Base-by-base conservation (phyloP, 2,329 filamentous ascomycete species). In the Nigrograna mackinnonii region DNA sequence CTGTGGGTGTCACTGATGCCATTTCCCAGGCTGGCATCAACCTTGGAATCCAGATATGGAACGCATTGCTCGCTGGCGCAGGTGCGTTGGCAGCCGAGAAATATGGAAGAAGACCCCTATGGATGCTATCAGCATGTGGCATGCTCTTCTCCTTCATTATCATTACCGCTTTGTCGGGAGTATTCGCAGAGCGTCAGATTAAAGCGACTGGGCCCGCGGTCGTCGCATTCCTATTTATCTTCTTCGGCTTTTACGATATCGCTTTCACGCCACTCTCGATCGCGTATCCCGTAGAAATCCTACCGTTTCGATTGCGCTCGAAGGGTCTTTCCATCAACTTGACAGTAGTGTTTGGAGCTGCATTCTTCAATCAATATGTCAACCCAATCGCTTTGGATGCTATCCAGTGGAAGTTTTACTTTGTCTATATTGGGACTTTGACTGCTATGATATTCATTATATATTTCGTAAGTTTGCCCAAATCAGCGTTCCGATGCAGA, bases 81-180 rank as follows among this genome's bases (percentile, higher is more conserved):
- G 68, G 67, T 18, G 70, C 70, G 35, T 63, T 74, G 14, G 57
- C 68, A 6, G 66, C 70, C n/a, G 71, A 76, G 12, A 62, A 62
- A 32, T 52, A 66, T 11, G 72, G 74, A 7, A 69, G 75, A 3
- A 66, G 73, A 4, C 62, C 61, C 26, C 62, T 77, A 3, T 77
- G 73, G 58, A 50, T 77, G 6, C 51, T 64, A 4, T 71, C 70
- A 4, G 68, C 66, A 4, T 47, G 49, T 11, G 70, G 72, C 7
- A 78, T 78, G 75, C 46, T 76, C 4, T 45, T 66, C 19, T 63
- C 64, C 2, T 77, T 74, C 51, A 61, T 71, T 18, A 50, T 74
- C 37, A 67, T 73, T 51, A 75, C 73, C 0, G 37, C 69, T 66
- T 24, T 65, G 69, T 37, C 69, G 61, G 9, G 71, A 58, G 5